Base-by-base conservation (phyloP, 495 filamentous ascomycete genomes). In the Lasiosphaeria hispida region DNA sequence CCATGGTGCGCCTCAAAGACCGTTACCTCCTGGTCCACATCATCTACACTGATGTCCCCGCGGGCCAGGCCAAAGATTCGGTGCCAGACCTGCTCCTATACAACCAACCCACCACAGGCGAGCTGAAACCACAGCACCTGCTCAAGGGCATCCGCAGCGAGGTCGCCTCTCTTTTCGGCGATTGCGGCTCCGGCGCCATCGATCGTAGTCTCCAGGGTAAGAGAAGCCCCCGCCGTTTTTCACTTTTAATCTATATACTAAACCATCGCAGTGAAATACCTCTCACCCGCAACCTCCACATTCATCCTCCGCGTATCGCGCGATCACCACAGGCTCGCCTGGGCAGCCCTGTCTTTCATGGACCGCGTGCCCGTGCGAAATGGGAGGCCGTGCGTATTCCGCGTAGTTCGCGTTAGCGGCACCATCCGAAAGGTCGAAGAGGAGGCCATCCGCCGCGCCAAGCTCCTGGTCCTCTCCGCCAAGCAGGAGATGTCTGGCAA, bases 1-100 rank as follows among this genome's bases (percentile, higher is more conserved):
- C 42, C n/a, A 98, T 98, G 94, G 94, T 97, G 58, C 91, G 94
- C 66, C 77, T 96, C 61, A 98, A 98, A 77, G 84, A 94, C 71
- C 88, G 94, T 57, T 98, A 98, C 69, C 85, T 98, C 39, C 83
- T 97, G 34, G 81, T 97, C 51, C 86, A 92, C 70, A 91, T 97
- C 65, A 82, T 97, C 56, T 97, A 97, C 71, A 90, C 92, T 11
- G 80, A 85, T 11, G 69, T 63, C 11, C 68, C 58, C 75, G 33
- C 70, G 70, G 40, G 73, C 73, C 54, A 71, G 55, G 8, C 63
- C 53, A 54, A 69, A 71, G 38, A 59, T 18, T 61, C 73, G 30
- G 63, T 85, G 11, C 78, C 85, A 1, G 77, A 80, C 63, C 61
- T 86, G 50, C 69, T 96, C 14, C 77, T 82, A 50, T 87, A 93